A percentile compares a stretch with the other conserved stretches of the same genome.
Conservation (phyloP, 2,329 filamentous ascomycete species). For the Claviceps arundinis region DNA sequence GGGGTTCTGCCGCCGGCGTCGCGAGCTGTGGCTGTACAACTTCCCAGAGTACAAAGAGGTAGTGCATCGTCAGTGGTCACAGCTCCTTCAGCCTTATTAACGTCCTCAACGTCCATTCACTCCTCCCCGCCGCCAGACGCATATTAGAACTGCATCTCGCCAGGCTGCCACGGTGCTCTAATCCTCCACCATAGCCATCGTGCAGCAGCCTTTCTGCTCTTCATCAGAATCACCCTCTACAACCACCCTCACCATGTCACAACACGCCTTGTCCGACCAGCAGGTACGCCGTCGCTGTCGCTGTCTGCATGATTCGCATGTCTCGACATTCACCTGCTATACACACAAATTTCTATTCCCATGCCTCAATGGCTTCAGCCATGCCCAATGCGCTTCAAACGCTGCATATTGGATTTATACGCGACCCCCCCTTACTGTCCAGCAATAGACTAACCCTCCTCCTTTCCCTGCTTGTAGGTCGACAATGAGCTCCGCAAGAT, state of each 20-base stretch:
- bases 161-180: not conserved
- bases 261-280: constrained; percentile 95
- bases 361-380: not conserved
- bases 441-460: not conserved
- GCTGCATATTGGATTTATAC: too few species aligned
- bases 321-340: constrained; percentile 5
- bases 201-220: not conserved
- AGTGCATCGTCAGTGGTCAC: constrained; percentile 13
- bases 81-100: constrained; percentile 9
- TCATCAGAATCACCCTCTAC: constrained; percentile 13
- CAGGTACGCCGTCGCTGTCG: constrained; percentile 47
- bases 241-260: constrained; percentile 60
- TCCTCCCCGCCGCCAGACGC: constrained; percentile 6
- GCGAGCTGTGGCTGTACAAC: not conserved
- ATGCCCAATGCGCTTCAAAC: not conserved
- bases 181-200: not conserved
- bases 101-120: constrained; percentile 6
- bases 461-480: constrained; percentile 45
- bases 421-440: not conserved
- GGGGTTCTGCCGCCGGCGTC: not conserved
- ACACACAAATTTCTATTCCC: constrained; percentile 6
- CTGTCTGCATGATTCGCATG: constrained; percentile 7
- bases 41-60: not conserved
- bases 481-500: constrained; percentile 98
- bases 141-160: not conserved